A percentile compares a stretch with the other conserved stretches of the same genome.
These are phyloP conservation scores for Rosa lucieae DNA, from an alignment of 306 rosid species.

Conservation along the genomic window DNA sequence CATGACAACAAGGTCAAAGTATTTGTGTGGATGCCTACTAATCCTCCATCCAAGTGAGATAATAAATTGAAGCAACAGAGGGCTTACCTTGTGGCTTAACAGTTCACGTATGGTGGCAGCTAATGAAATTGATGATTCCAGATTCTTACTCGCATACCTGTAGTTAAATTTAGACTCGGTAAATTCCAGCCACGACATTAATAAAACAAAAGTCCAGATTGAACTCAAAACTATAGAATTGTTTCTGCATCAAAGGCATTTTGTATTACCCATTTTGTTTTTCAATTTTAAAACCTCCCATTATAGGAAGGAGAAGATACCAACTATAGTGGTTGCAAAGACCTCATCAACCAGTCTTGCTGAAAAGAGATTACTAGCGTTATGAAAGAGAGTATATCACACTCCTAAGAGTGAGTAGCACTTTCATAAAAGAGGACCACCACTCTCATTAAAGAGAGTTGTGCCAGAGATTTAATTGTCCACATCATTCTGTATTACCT, in stretches of 20 bases:
- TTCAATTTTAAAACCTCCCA: not conserved
- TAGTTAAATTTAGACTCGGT: conserved; percentile 30
- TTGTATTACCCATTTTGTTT: not conserved
- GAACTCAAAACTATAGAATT: conserved; percentile 27
- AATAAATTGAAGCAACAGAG: conserved; percentile 17
- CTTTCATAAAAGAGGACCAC: not conserved
- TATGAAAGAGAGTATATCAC: not conserved
- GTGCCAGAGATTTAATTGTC: not conserved
- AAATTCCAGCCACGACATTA: conserved; percentile 29
- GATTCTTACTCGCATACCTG: conserved; percentile 48
- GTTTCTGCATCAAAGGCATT: not conserved
- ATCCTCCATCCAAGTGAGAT: not conserved
- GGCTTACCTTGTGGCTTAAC: conserved; percentile 59
- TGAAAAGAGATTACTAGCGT: not conserved
- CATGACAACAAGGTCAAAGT: not conserved
- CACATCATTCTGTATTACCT: conserved; percentile 44
- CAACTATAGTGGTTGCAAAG: not conserved
- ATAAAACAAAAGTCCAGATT: conserved; percentile 17
- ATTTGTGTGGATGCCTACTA: not conserved
- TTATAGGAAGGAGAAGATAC: not conserved
- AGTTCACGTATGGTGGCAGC: conserved; percentile 70
- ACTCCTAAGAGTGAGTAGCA: not conserved
- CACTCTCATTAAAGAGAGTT: not conserved
- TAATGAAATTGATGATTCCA: conserved; percentile 48
- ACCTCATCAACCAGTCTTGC: not conserved